These are phyloP conservation scores for Hibiscus syriacus DNA, from an alignment of 345 rosid genomes.

Conservation along the genomic window DNA sequence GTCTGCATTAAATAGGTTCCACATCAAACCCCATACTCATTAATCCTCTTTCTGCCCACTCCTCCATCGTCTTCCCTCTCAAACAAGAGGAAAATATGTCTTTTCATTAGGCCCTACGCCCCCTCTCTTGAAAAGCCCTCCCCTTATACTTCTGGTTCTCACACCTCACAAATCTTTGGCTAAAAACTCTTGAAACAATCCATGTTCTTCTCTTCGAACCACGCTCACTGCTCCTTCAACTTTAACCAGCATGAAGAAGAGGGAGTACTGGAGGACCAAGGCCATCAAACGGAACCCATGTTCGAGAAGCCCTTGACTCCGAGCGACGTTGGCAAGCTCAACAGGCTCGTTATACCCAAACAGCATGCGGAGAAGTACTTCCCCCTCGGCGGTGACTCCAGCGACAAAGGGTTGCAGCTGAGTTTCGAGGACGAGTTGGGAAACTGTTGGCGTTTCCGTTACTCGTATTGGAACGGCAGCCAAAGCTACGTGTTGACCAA, in stretches of 20 bases:
- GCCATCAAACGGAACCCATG: conserved; percentile 34
- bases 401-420: conserved; percentile 44
- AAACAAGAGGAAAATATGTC: no score
- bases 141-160: conserved; percentile 6
- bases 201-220: conserved; percentile 18
- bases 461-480: conserved; percentile 86
- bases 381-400: conserved; percentile 47
- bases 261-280: conserved; percentile 15
- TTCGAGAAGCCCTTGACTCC: conserved; percentile 85
- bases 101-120: no score
- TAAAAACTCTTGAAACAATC: conserved; percentile 8
- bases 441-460: conserved; percentile 74
- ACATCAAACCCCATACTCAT: conserved; percentile 34
- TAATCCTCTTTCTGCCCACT: conserved; percentile 18
- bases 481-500: conserved; percentile 91
- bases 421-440: conserved; percentile 85
- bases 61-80: neutral
- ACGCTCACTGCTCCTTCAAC: conserved; percentile 12
- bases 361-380: conserved; percentile 91
- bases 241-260: conserved; percentile 22
- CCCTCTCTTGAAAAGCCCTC: conserved; percentile 13
- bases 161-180: conserved; percentile 4
- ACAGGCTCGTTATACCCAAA: conserved; percentile 84
- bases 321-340: conserved; percentile 86
- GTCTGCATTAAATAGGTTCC: conserved; percentile 23